Evolutionary conservation across 495 filamentous ascomycete genomes (phyloP).

Genomic region (Penicillium antarcticum): DNA sequence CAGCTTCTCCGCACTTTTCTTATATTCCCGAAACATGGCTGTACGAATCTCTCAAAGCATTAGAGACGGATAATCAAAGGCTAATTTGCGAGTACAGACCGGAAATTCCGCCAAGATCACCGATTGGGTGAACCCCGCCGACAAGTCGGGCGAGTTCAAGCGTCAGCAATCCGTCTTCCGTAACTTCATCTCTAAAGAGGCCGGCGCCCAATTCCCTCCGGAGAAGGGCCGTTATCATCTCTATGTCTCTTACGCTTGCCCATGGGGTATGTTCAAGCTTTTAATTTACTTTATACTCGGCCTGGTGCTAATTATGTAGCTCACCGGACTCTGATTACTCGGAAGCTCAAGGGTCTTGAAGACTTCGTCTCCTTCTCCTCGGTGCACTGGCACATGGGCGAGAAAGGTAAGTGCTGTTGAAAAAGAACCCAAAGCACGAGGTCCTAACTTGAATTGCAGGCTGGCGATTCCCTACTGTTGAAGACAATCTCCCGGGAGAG

Average conservation of each 20-base stretch:
- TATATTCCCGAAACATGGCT: conserved; percentile 35
- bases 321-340: conserved; percentile 63
- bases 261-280: conserved; percentile 53
- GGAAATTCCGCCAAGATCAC: conserved; percentile 56
- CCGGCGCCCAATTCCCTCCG: conserved; percentile 60
- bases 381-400: conserved; percentile 65
- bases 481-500: conserved; percentile 60
- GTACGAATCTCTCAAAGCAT: conserved; percentile 19
- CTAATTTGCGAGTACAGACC: conserved; percentile 18
- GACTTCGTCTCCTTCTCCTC: conserved; percentile 62
- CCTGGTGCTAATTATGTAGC: conserved; percentile 31
- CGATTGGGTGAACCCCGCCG: conserved; percentile 72
- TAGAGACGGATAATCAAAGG: neutral
- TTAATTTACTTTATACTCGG: neutral
- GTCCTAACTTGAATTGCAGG: conserved; percentile 38
- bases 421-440: neutral
- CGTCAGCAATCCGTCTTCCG: conserved; percentile 69
- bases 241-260: conserved; percentile 72
- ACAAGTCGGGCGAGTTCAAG: conserved; percentile 87
- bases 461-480: conserved; percentile 73
- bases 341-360: conserved; percentile 65
- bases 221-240: conserved; percentile 69
- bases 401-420: conserved; percentile 45
- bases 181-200: conserved; percentile 63
- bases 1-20: conserved; percentile 19